Evolutionary conservation across 345 rosid species (phyloP).

Genomic region (Populus euphratica): DNA sequence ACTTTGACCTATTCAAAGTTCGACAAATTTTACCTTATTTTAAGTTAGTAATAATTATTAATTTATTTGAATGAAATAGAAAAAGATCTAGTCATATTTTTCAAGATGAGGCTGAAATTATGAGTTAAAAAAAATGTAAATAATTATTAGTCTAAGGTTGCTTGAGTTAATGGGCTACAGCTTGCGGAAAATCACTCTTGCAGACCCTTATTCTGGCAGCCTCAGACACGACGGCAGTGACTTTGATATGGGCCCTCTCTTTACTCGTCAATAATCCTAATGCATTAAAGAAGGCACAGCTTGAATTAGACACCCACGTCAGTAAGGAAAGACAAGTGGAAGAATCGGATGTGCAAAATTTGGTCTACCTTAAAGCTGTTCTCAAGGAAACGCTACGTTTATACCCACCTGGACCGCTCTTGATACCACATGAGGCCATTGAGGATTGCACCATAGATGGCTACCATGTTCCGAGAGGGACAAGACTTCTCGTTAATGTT

Average conservation of each 20-base stretch:
- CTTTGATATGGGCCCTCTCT: slow-evolving; percentile 7
- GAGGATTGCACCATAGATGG: slow-evolving; percentile 12
- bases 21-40: too few relatives aligned
- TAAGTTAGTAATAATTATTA: too few relatives aligned
- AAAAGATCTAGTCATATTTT: too few relatives aligned
- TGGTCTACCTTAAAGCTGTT: slow-evolving; percentile 9
- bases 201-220: slow-evolving; percentile 11
- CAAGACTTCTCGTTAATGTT: not conserved
- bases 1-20: too few relatives aligned
- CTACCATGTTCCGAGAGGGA: slow-evolving; percentile 7
- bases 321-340: slow-evolving; percentile 6
- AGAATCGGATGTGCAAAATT: slow-evolving; percentile 4
- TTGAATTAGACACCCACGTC: not conserved
- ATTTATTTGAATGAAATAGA: too few relatives aligned
- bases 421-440: not conserved
- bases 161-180: not conserved
- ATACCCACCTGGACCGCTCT: not conserved
- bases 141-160: too few relatives aligned
- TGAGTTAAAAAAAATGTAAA: too few relatives aligned
- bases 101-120: too few relatives aligned
- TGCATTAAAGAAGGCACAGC: slow-evolving; percentile 4
- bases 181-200: not conserved
- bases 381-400: slow-evolving; percentile 12
- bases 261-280: not conserved
- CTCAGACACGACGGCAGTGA: not conserved